These are phyloP conservation scores for Naganishia friedmannii DNA, from an alignment of 768 basidiomycete genomes.

Conservation along the genomic window DNA sequence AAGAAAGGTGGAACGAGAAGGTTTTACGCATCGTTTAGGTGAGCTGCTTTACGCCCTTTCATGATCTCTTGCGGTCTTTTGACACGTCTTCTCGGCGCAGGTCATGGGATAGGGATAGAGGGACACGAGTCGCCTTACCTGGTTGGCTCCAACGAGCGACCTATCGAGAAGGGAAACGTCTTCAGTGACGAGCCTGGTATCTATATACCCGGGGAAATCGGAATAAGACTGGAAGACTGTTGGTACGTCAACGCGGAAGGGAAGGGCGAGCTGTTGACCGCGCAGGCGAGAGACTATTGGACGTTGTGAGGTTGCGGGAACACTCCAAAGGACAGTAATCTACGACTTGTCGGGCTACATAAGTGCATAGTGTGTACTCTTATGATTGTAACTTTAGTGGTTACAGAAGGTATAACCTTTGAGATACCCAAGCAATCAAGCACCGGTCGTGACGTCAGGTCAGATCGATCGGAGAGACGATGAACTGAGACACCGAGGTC, in stretches of 20 bases:
- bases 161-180: slow-evolving; percentile 64
- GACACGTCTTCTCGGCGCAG: slow-evolving; percentile 22
- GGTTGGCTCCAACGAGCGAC: slow-evolving; percentile 63
- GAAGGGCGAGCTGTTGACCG: slow-evolving; percentile 61
- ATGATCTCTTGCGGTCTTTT: not conserved
- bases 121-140: slow-evolving; percentile 79
- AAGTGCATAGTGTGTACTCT: no score
- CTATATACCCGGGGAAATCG: slow-evolving; percentile 49
- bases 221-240: slow-evolving; percentile 80
- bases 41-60: slow-evolving; percentile 57
- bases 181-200: slow-evolving; percentile 76
- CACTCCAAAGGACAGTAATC: no score
- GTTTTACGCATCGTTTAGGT: slow-evolving; percentile 76
- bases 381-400: no score
- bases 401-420: not conserved
- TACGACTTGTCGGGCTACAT: no score
- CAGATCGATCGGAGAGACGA: not conserved
- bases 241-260: slow-evolving; percentile 64
- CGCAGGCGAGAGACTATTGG: slow-evolving; percentile 55
- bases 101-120: slow-evolving; percentile 72
- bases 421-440: no score
- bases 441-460: not conserved
- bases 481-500: not conserved
- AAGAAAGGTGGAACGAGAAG: slow-evolving; percentile 19
- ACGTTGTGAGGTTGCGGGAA: slow-evolving; percentile 22